phyloP scores from a whole-genome alignment of 768 basidiomycete species.

The Mrakia gelida region DNA sequence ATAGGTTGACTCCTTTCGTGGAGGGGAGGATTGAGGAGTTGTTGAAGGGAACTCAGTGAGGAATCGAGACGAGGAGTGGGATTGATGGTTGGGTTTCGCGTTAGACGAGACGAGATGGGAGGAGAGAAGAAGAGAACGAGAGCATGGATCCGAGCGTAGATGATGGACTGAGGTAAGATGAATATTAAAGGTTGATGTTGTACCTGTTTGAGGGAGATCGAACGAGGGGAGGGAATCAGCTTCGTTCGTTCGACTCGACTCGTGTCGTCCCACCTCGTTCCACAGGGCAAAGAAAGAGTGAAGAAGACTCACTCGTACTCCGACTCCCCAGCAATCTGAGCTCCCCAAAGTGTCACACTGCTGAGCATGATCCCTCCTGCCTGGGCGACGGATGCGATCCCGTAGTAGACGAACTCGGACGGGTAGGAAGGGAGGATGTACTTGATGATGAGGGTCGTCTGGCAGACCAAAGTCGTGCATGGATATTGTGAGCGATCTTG shows the following conservation, averaged over 20 bases:
- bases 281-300: not conserved
- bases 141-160: not conserved
- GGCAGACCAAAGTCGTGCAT: constrained; percentile 11
- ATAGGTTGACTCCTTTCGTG: constrained; percentile 34
- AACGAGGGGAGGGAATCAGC: not conserved
- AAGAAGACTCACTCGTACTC: constrained; percentile 73
- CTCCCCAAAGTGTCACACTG: constrained; percentile 83
- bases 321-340: constrained; percentile 65
- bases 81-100: no score
- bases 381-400: constrained; percentile 92
- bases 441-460: constrained; percentile 87
- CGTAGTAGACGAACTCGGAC: constrained; percentile 80
- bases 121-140: not conserved
- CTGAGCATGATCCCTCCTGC: constrained; percentile 65
- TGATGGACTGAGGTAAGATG: not conserved
- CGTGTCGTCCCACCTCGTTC: not conserved
- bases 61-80: no score
- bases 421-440: constrained; percentile 71
- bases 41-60: constrained; percentile 28
- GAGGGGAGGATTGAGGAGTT: constrained; percentile 36
- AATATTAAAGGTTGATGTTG: constrained; percentile 32
- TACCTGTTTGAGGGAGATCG: constrained; percentile 7
- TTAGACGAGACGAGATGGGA: no score
- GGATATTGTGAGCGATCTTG: not conserved
- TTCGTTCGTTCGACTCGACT: not conserved